A percentile compares a stretch with the other conserved stretches of the same genome.
phyloP scores from a whole-genome alignment of 306 rosid species.

The Dalbergia cochinchinensis region DNA sequence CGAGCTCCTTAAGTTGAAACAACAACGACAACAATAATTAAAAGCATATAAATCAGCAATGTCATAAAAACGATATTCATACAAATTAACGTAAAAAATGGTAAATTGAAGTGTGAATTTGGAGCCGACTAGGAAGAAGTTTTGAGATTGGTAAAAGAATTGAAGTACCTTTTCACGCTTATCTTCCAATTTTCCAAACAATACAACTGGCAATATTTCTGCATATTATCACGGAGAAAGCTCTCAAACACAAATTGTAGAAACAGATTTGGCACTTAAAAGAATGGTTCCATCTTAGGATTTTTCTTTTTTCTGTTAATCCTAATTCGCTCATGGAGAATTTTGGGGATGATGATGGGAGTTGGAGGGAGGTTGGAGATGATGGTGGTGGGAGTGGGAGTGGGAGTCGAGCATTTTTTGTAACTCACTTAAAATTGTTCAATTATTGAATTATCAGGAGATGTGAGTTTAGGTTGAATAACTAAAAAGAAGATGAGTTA shows the following conservation, averaged over 20 bases:
- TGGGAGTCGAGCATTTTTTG: too few relatives aligned
- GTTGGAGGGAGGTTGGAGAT: too few relatives aligned
- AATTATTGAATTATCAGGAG: too few relatives aligned
- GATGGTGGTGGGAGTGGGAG: too few relatives aligned
- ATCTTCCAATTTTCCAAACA: constrained; percentile 71
- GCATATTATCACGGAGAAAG: constrained; percentile 11
- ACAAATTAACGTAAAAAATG: not conserved
- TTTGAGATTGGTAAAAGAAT: constrained; percentile 89
- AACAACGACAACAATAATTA: constrained; percentile 3
- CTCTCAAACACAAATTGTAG: not conserved
- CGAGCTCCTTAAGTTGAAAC: constrained; percentile 93
- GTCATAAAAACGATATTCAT: not conserved
- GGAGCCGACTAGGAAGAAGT: constrained; percentile 76
- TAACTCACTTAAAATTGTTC: too few relatives aligned
- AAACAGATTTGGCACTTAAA: not conserved
- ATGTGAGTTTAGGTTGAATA: too few relatives aligned
- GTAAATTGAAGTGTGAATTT: not conserved
- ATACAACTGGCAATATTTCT: constrained; percentile 22
- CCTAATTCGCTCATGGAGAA: not conserved
- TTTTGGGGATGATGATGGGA: too few relatives aligned
- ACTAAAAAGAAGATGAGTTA: too few relatives aligned
- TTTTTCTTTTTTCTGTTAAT: not conserved
- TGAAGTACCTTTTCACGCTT: constrained; percentile 98
- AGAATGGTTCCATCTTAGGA: not conserved
- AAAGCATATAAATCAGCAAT: not conserved